Percentiles rank a stretch among this genome's conserved stretches.
Evolutionary conservation across 2,329 filamentous ascomycete genomes (phyloP).

Genomic region (Sporothrix brasiliensis): DNA sequence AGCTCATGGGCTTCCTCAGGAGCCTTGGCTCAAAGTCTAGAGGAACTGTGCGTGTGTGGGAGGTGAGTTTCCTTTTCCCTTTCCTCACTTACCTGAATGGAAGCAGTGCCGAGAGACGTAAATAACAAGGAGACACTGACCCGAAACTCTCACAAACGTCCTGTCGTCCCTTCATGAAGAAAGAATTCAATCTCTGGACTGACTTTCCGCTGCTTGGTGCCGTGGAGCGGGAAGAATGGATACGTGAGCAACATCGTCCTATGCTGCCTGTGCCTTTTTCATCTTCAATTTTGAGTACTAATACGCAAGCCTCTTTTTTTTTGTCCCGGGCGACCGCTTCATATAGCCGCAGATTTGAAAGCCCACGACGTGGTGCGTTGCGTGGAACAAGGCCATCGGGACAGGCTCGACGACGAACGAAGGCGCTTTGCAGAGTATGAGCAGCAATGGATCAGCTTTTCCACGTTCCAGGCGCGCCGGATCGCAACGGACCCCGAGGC

Average conservation of each 20-base stretch:
- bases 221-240: neutral
- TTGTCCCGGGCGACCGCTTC: neutral
- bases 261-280: neutral
- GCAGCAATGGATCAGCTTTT: neutral
- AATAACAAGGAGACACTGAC: neutral
- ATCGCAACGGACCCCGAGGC: no score
- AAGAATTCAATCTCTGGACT: neutral
- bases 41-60: neutral
- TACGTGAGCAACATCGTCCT: constrained; percentile 1
- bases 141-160: neutral
- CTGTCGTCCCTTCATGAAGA: neutral
- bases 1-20: neutral
- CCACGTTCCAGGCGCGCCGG: neutral
- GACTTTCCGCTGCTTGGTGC: neutral
- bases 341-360: neutral
- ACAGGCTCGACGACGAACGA: neutral
- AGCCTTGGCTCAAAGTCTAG: constrained; percentile 5
- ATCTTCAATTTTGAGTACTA: neutral
- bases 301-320: neutral
- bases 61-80: neutral
- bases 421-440: no score
- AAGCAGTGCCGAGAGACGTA: neutral
- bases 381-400: neutral
- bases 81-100: neutral
- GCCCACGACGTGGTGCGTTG: neutral